These are phyloP conservation scores for Hyphopichia pseudoburtonii DNA, from an alignment of 1,139 yeast genomes.

Conservation along the genomic window DNA sequence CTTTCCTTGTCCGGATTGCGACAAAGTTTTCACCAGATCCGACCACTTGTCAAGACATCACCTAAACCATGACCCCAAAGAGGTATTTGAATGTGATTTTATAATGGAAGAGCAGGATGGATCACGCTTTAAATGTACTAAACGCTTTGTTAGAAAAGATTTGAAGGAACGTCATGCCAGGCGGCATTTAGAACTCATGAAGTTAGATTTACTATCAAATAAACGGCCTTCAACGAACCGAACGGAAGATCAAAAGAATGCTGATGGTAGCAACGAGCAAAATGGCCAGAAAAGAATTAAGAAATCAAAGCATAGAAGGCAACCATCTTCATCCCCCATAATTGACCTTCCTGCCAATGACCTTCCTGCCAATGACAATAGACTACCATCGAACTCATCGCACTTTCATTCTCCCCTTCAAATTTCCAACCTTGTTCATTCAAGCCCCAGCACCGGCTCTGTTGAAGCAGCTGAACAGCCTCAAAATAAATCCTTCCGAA, in stretches of 20 bases:
- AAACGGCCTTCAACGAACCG: not conserved
- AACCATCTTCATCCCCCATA: not conserved
- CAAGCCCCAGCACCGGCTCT: slow-evolving; percentile 1
- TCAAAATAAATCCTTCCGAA: not conserved
- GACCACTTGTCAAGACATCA: slow-evolving; percentile 46
- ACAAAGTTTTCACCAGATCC: slow-evolving; percentile 40
- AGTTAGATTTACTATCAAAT: not conserved
- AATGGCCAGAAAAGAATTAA: not conserved
- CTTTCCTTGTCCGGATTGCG: slow-evolving; percentile 25
- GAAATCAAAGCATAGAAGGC: not conserved
- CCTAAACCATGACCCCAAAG: slow-evolving; percentile 39
- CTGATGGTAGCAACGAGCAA: too few relatives aligned
- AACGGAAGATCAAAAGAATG: too few relatives aligned
- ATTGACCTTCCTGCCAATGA: not conserved
- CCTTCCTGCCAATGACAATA: not conserved
- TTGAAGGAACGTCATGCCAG: slow-evolving; percentile 39
- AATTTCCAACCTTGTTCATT: slow-evolving; percentile 20
- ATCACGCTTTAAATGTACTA: slow-evolving; percentile 26
- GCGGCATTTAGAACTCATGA: slow-evolving; percentile 24
- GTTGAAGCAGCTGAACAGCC: too few relatives aligned
- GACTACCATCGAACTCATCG: not conserved
- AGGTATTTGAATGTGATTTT: slow-evolving; percentile 27
- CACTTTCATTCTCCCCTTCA: slow-evolving; percentile 16
- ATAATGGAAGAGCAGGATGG: slow-evolving; percentile 21
- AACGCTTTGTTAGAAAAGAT: slow-evolving; percentile 41